Evolutionary conservation across 2,329 filamentous ascomycete genomes (phyloP).

Genomic region (Magnaporthiopsis incrustans): DNA sequence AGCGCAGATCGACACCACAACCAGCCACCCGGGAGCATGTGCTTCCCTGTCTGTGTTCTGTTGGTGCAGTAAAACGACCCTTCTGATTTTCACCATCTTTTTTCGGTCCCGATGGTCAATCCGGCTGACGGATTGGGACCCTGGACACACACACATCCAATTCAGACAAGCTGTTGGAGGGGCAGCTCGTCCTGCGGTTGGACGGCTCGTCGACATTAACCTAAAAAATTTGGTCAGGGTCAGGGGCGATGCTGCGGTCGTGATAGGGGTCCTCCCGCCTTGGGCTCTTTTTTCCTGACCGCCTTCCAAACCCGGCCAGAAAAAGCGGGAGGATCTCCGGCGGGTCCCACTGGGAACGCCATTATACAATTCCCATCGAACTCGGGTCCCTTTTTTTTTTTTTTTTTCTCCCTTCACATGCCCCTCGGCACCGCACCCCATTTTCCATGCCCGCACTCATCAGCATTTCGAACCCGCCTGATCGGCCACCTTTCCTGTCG

Average conservation of each 20-base stretch:
- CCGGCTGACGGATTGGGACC: no score
- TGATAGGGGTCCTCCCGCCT: background rate
- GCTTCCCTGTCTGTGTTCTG: background rate
- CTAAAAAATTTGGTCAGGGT: no score
- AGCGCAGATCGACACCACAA: background rate
- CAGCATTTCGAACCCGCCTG: no score
- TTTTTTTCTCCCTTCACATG: background rate
- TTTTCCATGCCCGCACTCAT: background rate
- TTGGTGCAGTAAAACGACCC: no score
- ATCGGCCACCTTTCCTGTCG: background rate
- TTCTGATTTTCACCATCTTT: no score
- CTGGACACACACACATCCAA: no score
- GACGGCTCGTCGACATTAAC: no score
- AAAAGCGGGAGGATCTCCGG: background rate
- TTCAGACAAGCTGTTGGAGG: no score
- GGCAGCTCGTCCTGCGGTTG: no score
- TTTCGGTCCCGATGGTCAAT: no score
- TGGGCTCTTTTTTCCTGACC: background rate
- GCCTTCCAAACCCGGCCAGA: background rate
- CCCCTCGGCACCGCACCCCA: background rate
- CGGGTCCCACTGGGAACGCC: background rate
- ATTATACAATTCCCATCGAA: background rate
- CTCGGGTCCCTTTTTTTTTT: background rate
- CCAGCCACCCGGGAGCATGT: background rate
- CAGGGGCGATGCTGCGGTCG: background rate